Base-by-base conservation (phyloP, 2,329 filamentous ascomycete species). In the Colletotrichum cereale region DNA sequence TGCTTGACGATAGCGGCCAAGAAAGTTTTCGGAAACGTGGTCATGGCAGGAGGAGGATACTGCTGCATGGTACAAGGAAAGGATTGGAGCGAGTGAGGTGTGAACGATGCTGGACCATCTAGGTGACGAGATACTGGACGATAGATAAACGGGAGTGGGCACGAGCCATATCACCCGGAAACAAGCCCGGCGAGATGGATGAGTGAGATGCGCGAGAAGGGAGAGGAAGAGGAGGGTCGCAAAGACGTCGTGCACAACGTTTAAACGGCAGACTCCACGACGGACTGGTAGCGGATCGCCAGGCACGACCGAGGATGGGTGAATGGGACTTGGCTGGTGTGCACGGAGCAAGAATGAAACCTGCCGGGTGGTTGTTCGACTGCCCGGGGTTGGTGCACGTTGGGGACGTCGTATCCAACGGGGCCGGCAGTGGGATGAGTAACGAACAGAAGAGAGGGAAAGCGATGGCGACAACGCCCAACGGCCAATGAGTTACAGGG, bases 1-100 rank as follows among this genome's bases (percentile, higher is more conserved):
- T 87, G 88, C 81, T 86, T 89, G 78, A 90, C 76, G 65, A 87
- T 80, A 71, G 87, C 88, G 74, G 87, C 83, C 72, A 88, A 76
- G 76, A 91, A 81, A 58, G 84, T 84, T 79, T 86, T 86, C 74
- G 84, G 87, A 75, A 91, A 81, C 62, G 83, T 84, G 78, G 85
- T 82, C 88, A 91, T 91, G 79, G 85, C 84, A 83, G 83, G 83
- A 85, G 84, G 24, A 81, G 84, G 89, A 81, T 40, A 52, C 76
- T 85, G 81, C 81, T 82, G 84, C 85, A 86, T 84, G 80, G 81
- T 80, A 83, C 78, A 71, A 73, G 74, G 62, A 63, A 50, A 44
- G 16, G 48, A 18, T 61, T 64, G 24, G 36, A 62, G 48, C 31
- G 56, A n/a, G 24, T 40, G 48, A 52, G 52, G 48, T 47, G 36